Conservation (phyloP, 2,329 filamentous ascomycete species). For the Colletotrichum truncatum region DNA sequence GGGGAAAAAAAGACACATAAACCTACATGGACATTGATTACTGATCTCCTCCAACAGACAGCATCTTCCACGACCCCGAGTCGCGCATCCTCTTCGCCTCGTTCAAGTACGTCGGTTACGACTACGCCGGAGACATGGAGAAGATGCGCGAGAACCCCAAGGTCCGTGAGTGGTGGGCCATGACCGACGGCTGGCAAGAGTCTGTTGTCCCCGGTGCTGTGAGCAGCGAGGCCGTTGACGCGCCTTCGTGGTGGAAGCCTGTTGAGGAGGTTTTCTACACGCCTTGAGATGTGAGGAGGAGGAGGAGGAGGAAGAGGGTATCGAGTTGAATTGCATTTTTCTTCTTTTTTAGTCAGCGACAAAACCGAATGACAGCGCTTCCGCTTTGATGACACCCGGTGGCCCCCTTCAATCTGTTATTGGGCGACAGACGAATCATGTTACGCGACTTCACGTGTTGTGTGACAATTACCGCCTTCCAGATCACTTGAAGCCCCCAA, state of each 20-base stretch:
- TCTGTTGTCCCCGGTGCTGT: slow-evolving; percentile 67
- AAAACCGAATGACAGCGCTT: slow-evolving; percentile 12
- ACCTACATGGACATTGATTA: background rate
- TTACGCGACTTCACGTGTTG: background rate
- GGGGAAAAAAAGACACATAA: background rate
- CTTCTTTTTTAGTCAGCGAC: slow-evolving; percentile 21
- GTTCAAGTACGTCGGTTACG: slow-evolving; percentile 81
- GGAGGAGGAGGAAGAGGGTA: background rate
- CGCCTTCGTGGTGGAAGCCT: slow-evolving; percentile 73
- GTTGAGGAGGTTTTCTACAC: slow-evolving; percentile 76
- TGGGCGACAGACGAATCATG: background rate
- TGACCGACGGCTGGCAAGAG: slow-evolving; percentile 82
- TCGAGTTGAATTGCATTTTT: slow-evolving; percentile 17
- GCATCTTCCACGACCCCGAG: slow-evolving; percentile 74
- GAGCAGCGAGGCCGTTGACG: slow-evolving; percentile 64
- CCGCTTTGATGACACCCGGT: background rate
- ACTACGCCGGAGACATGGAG: slow-evolving; percentile 80
- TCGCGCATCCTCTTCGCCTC: slow-evolving; percentile 75
- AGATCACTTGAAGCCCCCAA: slow-evolving; percentile 41
- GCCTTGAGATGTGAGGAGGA: slow-evolving; percentile 55
- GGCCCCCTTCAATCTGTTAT: background rate
- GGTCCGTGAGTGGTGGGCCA: slow-evolving; percentile 81
- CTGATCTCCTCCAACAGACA: slow-evolving; percentile 58
- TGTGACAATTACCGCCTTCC: background rate
- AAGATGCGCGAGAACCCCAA: slow-evolving; percentile 77